Evolutionary conservation across 1,139 yeast species (phyloP).

Genomic region (Blastobotrys malaysiensis): DNA sequence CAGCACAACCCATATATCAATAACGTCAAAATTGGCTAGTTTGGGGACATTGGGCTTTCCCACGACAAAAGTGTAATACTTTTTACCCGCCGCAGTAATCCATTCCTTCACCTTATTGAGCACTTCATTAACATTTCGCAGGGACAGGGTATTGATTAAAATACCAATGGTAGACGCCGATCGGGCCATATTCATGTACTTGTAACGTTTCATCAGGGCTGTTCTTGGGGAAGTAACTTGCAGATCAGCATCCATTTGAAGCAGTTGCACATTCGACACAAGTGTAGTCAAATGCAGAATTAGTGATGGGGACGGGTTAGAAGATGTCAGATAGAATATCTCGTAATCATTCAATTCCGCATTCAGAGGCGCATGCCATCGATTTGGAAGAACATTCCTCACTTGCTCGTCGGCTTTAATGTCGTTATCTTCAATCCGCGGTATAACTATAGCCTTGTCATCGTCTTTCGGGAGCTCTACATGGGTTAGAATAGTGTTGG

Average conservation of each 20-base stretch:
- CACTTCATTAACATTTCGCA: constrained; percentile 61
- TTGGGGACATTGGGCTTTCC: constrained; percentile 99
- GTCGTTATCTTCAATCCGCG: not conserved
- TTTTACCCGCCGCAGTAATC: constrained; percentile 74
- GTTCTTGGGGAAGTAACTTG: constrained; percentile 57
- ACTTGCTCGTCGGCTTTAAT: not conserved
- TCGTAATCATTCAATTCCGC: constrained; percentile 36
- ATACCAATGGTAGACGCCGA: constrained; percentile 90
- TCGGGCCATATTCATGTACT: constrained; percentile 81
- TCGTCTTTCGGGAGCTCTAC: constrained; percentile 5
- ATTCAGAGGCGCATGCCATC: constrained; percentile 18
- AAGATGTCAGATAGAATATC: constrained; percentile 54
- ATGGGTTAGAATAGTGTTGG: constrained; percentile 15
- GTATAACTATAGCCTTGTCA: not conserved
- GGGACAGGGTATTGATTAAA: constrained; percentile 79
- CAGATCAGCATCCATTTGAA: constrained; percentile 16
- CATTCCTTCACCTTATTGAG: constrained; percentile 55
- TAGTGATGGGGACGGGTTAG: constrained; percentile 73
- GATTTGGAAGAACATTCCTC: constrained; percentile 18
- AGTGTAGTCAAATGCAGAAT: constrained; percentile 68
- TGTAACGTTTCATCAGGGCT: constrained; percentile 74
- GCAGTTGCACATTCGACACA: constrained; percentile 46
- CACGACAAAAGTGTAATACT: constrained; percentile 88
- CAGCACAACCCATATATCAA: constrained; percentile 88
- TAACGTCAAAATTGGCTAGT: constrained; percentile 85